These are phyloP conservation scores for Ceratobasidium sp. DNA, from an alignment of 1,284 basidiomycete genomes.

Conservation along the genomic window DNA sequence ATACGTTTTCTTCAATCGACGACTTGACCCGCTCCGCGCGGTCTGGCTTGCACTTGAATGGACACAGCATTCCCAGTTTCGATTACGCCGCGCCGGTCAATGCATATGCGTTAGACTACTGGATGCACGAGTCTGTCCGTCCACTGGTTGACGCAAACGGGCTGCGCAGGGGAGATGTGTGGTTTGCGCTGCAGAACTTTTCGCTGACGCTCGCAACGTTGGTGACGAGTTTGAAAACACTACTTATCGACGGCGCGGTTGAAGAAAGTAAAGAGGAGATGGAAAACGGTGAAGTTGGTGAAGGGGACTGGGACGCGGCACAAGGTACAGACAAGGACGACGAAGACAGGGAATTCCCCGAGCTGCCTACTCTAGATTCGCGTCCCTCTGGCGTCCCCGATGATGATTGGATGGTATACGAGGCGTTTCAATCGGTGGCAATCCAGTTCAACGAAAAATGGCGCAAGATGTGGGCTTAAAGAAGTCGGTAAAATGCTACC, in stretches of 20 bases:
- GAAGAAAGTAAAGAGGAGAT: conserved; percentile 35
- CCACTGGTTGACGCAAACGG: conserved; percentile 60
- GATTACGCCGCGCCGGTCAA: conserved; percentile 62
- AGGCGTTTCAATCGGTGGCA: conserved; percentile 59
- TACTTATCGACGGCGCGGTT: conserved; percentile 51
- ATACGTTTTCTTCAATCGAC: conserved; percentile 61
- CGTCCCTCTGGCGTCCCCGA: conserved; percentile 57
- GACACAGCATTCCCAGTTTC: conserved; percentile 68
- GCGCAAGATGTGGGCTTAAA: conserved; percentile 65
- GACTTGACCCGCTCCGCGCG: conserved; percentile 66
- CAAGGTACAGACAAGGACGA: conserved; percentile 49
- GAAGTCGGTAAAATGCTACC: too few relatives aligned
- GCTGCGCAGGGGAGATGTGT: conserved; percentile 67
- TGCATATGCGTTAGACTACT: conserved; percentile 74
- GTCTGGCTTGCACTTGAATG: conserved; percentile 64
- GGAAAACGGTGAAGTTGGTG: conserved; percentile 51
- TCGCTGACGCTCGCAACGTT: conserved; percentile 62
- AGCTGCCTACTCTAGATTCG: conserved; percentile 48
- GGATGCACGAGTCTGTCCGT: conserved; percentile 59
- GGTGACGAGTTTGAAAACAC: conserved; percentile 59
- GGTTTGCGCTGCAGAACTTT: conserved; percentile 71
- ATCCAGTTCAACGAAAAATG: conserved; percentile 67
- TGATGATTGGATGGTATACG: conserved; percentile 67
- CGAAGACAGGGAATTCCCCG: conserved; percentile 55
- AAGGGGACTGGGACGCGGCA: conserved; percentile 47